Evolutionary conservation across 2,329 filamentous ascomycete genomes (phyloP), one percentile per base, ranked within the genome.

Genomic region (Monilinia aucupariae): DNA sequence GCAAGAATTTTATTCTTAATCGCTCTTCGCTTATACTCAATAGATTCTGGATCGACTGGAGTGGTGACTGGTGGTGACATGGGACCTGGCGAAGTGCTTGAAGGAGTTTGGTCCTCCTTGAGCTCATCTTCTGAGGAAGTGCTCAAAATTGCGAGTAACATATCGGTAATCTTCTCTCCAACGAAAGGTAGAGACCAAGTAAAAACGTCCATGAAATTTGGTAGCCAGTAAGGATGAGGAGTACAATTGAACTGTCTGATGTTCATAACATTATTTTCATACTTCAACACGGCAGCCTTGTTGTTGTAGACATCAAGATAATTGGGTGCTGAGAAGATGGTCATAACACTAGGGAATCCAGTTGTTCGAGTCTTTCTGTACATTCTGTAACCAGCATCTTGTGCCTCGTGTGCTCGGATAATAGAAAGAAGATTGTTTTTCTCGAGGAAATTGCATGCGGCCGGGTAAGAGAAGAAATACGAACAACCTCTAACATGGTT

Each of bases 191-290:
- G 82, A 41, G 94, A 99, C 94, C 94, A 99, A n/a, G 94, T 99
- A 75, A 99, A 99, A 67, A 99, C 94, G 74, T 99, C 94, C 94
- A 99, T 99, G 75, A 99, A 99, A 80, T 99, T 99, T 62, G 94
- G 94, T 55, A 99, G 85, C 94, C 94, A 99, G 81, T 99, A 99
- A 8, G 94, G 94, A 76, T 99, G 94, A 41, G 94, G 94, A 27
- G 94, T 97, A 84, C 93, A 99, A 82, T 99, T 99, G 81, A 99
- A 99, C 77, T 99, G 94, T 64, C 94, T 86, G 74, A 99, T 99
- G 81, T 99, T 99, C 94, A 99, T 99, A 66, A 99, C 94, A 74
- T 99, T 99, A 78, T 99, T 99, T 80, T 99, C 94, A 76, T 99
- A 99, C 80, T 99, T 99, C 72, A 99, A 81, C 48, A 99, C 94